Conservation (phyloP, 192 early-diverging fungal species). For the Diversispora epigaea region DNA sequence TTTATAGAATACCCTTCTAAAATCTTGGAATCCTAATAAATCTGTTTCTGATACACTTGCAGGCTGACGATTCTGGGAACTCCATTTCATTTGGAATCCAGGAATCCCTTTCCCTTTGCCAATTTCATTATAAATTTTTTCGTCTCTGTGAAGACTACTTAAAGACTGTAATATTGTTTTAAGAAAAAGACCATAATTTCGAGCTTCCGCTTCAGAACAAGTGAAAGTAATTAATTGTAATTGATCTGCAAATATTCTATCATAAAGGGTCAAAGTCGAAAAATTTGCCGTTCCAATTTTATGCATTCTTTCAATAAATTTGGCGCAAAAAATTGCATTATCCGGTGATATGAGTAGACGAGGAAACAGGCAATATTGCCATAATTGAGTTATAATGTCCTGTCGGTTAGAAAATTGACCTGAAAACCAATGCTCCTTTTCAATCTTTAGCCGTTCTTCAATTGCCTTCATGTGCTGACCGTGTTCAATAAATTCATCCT, state of each 20-base stretch:
- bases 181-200: constrained; percentile 70
- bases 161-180: constrained; percentile 55
- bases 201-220: constrained; percentile 73
- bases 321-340: constrained; percentile 75
- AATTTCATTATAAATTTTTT: constrained; percentile 52
- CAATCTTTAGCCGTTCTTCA: constrained; percentile 40
- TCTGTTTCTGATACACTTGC: constrained; percentile 47
- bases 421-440: constrained; percentile 52
- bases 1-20: constrained; percentile 63
- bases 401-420: constrained; percentile 41
- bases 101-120: constrained; percentile 57
- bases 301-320: constrained; percentile 74
- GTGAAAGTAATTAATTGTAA: constrained; percentile 40
- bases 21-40: constrained; percentile 58
- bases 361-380: constrained; percentile 76
- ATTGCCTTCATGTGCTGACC: constrained; percentile 30
- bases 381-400: constrained; percentile 46
- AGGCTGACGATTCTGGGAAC: constrained; percentile 33
- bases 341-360: constrained; percentile 60
- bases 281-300: constrained; percentile 66
- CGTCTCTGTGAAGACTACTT: constrained; percentile 55
- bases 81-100: constrained; percentile 73
- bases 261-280: constrained; percentile 69
- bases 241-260: constrained; percentile 47
- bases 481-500: constrained; percentile 33